A percentile compares a stretch with the other conserved stretches of the same genome.
phyloP scores from a whole-genome alignment of 495 filamentous ascomycete species.

The Letharia columbiana region DNA sequence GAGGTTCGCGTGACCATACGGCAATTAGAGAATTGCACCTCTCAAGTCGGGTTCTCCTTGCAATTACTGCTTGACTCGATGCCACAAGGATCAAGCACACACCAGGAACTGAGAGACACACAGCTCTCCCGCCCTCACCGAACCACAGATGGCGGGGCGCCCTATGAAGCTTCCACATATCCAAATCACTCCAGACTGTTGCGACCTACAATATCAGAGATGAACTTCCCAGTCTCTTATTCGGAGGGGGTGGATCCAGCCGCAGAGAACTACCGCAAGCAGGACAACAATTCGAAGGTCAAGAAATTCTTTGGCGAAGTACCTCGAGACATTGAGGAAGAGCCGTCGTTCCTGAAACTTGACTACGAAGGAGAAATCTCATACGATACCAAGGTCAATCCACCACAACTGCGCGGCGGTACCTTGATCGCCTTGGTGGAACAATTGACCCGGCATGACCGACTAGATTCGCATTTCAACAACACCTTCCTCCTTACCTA shows the following conservation, averaged over 20 bases:
- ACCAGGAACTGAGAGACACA: slow-evolving; percentile 13
- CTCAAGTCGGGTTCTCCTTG: slow-evolving; percentile 78
- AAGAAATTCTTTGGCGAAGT: slow-evolving; percentile 85
- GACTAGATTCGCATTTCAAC: slow-evolving; percentile 90
- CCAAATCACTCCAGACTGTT: slow-evolving; percentile 39
- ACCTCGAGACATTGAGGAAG: slow-evolving; percentile 60
- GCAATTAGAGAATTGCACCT: slow-evolving; percentile 76
- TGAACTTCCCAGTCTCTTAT: slow-evolving; percentile 60
- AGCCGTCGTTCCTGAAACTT: slow-evolving; percentile 73
- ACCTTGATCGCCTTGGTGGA: slow-evolving; percentile 88
- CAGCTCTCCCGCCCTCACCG: slow-evolving; percentile 16
- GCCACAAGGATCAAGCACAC: slow-evolving; percentile 34
- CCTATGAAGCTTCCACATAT: slow-evolving; percentile 35
- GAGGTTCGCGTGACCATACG: slow-evolving; percentile 64
- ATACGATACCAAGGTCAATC: slow-evolving; percentile 69
- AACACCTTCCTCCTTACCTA: slow-evolving; percentile 97
- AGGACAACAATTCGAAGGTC: slow-evolving; percentile 66
- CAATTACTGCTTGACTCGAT: slow-evolving; percentile 79
- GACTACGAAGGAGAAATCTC: slow-evolving; percentile 86
- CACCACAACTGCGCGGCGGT: slow-evolving; percentile 73
- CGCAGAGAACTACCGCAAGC: slow-evolving; percentile 52
- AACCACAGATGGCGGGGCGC: slow-evolving; percentile 19
- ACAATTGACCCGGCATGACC: slow-evolving; percentile 90
- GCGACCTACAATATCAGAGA: slow-evolving; percentile 53
- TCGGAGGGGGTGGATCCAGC: slow-evolving; percentile 53